These are phyloP conservation scores for Andrographis paniculata DNA, from an alignment of 305 asterid species.

Conservation along the genomic window DNA sequence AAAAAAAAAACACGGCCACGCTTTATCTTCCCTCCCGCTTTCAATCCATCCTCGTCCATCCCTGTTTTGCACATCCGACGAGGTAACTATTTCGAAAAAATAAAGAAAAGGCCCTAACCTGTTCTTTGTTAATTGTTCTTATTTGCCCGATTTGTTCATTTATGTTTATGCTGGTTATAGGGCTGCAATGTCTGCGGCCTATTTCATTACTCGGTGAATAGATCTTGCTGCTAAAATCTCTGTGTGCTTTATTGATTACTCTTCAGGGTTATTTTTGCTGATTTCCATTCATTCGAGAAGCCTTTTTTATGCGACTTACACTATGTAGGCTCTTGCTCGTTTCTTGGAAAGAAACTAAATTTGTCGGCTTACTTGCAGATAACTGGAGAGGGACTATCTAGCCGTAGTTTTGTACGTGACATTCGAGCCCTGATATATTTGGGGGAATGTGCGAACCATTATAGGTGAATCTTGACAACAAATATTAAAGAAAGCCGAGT, in stretches of 20 bases:
- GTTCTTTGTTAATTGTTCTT: background rate
- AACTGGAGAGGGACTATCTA: constrained; percentile 31
- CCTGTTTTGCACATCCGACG: no score
- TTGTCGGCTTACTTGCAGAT: constrained; percentile 28
- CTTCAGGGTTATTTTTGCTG: constrained; percentile 6
- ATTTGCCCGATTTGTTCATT: background rate
- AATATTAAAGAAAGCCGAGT: background rate
- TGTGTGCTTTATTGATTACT: no score
- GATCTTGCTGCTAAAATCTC: constrained; percentile 18
- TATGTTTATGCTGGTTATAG: background rate
- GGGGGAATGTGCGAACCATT: background rate
- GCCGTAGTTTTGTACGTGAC: constrained; percentile 9
- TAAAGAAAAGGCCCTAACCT: no score
- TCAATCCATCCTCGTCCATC: no score
- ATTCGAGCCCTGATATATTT: constrained; percentile 14
- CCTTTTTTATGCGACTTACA: constrained; percentile 4
- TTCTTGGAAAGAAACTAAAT: constrained; percentile 14
- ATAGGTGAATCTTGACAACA: no score
- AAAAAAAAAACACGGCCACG: no score
- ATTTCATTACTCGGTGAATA: constrained; percentile 1
- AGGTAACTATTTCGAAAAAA: no score
- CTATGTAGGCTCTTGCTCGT: constrained; percentile 15
- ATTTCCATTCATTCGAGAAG: constrained; percentile 12
- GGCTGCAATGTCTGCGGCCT: no score
- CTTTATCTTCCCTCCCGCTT: no score